Evolutionary conservation across 1,139 yeast genomes (phyloP).

Genomic region (Debaryomycetaceae sp.): DNA sequence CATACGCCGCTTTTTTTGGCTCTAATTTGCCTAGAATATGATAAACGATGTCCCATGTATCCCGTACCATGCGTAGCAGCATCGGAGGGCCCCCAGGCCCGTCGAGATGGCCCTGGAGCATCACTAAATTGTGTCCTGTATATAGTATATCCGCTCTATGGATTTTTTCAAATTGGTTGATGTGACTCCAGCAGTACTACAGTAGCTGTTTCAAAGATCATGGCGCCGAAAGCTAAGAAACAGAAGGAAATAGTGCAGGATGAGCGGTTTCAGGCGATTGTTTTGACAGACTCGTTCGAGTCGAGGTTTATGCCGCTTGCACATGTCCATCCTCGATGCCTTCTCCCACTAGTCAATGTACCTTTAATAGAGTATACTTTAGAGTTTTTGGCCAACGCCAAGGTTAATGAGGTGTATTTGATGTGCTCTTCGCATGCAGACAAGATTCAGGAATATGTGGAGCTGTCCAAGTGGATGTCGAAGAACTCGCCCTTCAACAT

Average conservation of each 20-base stretch:
- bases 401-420: constrained; percentile 83
- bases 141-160: no score
- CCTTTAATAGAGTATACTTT: constrained; percentile 93
- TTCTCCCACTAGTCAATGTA: constrained; percentile 85
- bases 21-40: not conserved
- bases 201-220: constrained; percentile 6
- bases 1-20: not conserved
- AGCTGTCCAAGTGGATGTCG: constrained; percentile 74
- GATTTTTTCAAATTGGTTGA: no score
- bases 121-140: no score
- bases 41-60: not conserved
- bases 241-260: constrained; percentile 60
- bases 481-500: constrained; percentile 77
- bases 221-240: constrained; percentile 50
- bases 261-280: constrained; percentile 86
- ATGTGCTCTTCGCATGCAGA: constrained; percentile 92
- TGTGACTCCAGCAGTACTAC: no score
- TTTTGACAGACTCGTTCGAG: constrained; percentile 88
- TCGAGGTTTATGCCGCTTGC: constrained; percentile 92
- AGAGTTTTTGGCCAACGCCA: constrained; percentile 88
- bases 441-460: constrained; percentile 78
- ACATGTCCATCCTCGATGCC: constrained; percentile 78
- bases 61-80: not conserved
- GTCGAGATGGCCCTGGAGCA: not conserved
- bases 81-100: not conserved